A percentile compares a stretch with the other conserved stretches of the same genome.
phyloP scores from a whole-genome alignment of 2,329 filamentous ascomycete species.

The Penicillium brasilianum region DNA sequence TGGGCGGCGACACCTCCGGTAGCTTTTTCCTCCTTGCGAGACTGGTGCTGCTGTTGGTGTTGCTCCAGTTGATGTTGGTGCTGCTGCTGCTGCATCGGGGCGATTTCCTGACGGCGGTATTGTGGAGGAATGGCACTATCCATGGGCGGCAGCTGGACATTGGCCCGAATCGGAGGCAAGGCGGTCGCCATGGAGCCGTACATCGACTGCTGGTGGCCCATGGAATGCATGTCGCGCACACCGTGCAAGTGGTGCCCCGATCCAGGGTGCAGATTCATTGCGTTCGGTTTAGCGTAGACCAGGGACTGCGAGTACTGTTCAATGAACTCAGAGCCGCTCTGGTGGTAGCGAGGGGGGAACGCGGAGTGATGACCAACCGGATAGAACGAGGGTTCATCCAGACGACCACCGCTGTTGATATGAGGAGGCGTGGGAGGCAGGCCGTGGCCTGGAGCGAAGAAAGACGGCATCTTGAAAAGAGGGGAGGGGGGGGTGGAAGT shows the following conservation, averaged over 20 bases:
- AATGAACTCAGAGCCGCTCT: constrained; percentile 52
- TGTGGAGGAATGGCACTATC: constrained; percentile 48
- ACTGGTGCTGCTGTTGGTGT: constrained; percentile 40
- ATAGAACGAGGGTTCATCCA: constrained; percentile 50
- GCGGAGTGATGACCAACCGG: constrained; percentile 43
- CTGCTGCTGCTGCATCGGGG: constrained; percentile 35
- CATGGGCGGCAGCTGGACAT: constrained; percentile 48
- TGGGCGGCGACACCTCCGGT: constrained; percentile 88
- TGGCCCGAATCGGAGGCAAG: constrained; percentile 49
- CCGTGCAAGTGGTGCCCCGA: constrained; percentile 37
- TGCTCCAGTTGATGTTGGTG: constrained; percentile 25
- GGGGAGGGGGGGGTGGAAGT: constrained; percentile 20
- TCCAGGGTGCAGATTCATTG: constrained; percentile 42
- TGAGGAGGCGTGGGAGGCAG: constrained; percentile 51
- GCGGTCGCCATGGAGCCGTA: constrained; percentile 42
- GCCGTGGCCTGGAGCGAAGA: constrained; percentile 48
- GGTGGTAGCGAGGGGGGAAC: constrained; percentile 50
- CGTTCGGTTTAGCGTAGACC: constrained; percentile 45
- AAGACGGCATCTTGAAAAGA: constrained; percentile 48
- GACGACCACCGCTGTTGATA: constrained; percentile 42
- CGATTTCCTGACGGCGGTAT: constrained; percentile 48
- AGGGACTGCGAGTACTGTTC: constrained; percentile 53
- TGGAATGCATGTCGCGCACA: constrained; percentile 41
- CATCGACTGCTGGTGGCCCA: constrained; percentile 44
- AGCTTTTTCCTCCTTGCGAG: constrained; percentile 66